Base-by-base conservation (phyloP, 305 asterid species). In the Nicotiana rustica region DNA sequence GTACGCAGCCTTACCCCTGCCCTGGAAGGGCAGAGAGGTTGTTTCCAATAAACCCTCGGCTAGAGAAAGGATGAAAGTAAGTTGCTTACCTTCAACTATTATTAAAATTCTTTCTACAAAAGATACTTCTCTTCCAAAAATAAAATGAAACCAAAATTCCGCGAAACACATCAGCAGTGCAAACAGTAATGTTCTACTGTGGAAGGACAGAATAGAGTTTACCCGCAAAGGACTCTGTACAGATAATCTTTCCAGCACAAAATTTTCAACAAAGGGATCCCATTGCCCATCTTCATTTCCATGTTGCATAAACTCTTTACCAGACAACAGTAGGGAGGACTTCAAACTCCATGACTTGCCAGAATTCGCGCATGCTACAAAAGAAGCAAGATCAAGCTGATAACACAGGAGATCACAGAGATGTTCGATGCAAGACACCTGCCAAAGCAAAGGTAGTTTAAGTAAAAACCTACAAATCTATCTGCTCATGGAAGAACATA, bases 171-270 rank as follows among this genome's bases (percentile, higher is more conserved):
- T 21, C 79, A 47, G 38, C 79, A 73, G 41, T 21, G 17, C 65
- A 75, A 49, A 75, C 65, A 29, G 65, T 49, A 52, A 71, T 14
- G 65, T 19, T 47, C 62, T 73, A 73, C 52, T 10, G 2, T 52
- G 67, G 49, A 75, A 36, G 49, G 33, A 83, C 80, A 79, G 57
- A 61, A 67, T 79, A 76, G 86, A 78, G 83, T 86, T 91, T 92
- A 95, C 99, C 88, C 97, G 95, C 86, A 96, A 94, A 77, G 99
- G 98, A 84, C 98, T 96, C 92, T 96, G 98, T 84, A 90, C 91
- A 77, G 99, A 93, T 86, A 96, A 86, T 81, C 98, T 92, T 90
- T 96, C 99, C 83, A 96, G 90, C 81, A 93, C 99, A 90, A 95
- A 93, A 86, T 96, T 96, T 85, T 95, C 99, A 88, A 96, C 99